Evolutionary conservation across 2,329 filamentous ascomycete genomes (phyloP).

Genomic region (Podosphaera fusca): DNA sequence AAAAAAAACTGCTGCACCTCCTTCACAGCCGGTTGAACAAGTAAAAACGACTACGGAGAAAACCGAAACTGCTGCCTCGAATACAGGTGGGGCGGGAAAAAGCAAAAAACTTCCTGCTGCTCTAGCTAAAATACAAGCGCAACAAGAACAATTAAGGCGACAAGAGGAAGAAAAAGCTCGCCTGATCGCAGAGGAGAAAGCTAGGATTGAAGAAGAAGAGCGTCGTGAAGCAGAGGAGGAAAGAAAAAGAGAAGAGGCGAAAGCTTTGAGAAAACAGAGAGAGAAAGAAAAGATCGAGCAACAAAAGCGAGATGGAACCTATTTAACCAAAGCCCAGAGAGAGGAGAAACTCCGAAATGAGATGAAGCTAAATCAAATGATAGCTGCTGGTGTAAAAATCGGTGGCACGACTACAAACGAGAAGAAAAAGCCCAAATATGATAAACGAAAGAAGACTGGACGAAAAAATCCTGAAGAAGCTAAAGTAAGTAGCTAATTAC

Average conservation of each 20-base stretch:
- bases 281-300: conserved; percentile 74
- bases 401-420: conserved; percentile 31
- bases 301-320: conserved; percentile 72
- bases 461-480: conserved; percentile 25
- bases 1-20: conserved; percentile 48
- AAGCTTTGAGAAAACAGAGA: conserved; percentile 58
- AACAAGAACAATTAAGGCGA: conserved; percentile 54
- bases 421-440: conserved; percentile 53
- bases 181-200: conserved; percentile 37
- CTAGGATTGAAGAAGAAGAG: conserved; percentile 41
- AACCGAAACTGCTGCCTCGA: conserved; percentile 20
- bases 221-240: conserved; percentile 40
- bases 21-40: conserved; percentile 24
- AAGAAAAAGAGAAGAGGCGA: conserved; percentile 48
- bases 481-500: conserved; percentile 22
- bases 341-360: conserved; percentile 62
- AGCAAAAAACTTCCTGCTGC: conserved; percentile 73
- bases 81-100: conserved; percentile 33
- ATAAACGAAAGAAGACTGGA: conserved; percentile 52
- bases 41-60: conserved; percentile 25
- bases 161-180: conserved; percentile 40
- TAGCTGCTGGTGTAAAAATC: conserved; percentile 53
- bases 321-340: conserved; percentile 65
- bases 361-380: conserved; percentile 64
- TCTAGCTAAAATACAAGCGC: conserved; percentile 51